These are phyloP conservation scores for Xylariales sp. DNA, from an alignment of 2,329 filamentous ascomycete species.

Conservation along the genomic window DNA sequence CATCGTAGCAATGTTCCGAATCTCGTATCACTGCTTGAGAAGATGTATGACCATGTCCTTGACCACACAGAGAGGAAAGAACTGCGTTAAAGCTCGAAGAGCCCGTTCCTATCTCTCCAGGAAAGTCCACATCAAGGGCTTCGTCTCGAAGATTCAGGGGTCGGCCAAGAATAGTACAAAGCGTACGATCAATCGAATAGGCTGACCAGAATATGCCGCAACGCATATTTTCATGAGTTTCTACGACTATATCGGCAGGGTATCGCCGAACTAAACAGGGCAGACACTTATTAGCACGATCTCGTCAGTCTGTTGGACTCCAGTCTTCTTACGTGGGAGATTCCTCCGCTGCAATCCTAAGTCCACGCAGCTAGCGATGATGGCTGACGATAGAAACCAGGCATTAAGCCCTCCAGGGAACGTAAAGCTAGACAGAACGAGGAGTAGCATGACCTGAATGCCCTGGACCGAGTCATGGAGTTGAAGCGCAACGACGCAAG, in stretches of 20 bases:
- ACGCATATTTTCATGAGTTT: constrained; percentile 11
- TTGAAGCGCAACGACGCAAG: not conserved
- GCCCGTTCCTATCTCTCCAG: constrained; percentile 4
- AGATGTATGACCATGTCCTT: not conserved
- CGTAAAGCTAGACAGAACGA: constrained; percentile 16
- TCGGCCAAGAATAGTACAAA: constrained; percentile 52
- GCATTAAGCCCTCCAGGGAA: constrained; percentile 16
- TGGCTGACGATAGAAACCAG: constrained; percentile 21
- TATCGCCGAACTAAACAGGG: not conserved
- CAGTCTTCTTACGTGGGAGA: not conserved
- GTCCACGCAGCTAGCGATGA: constrained; percentile 21
- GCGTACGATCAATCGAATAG: constrained; percentile 44
- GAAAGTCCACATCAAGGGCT: constrained; percentile 46
- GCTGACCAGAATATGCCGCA: constrained; percentile 47
- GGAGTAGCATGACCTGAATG: constrained; percentile 17
- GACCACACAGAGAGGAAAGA: not conserved
- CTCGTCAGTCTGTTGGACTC: not conserved
- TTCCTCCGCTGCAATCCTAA: constrained; percentile 18
- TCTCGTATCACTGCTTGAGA: not conserved
- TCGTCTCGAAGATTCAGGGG: constrained; percentile 52
- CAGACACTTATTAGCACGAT: not conserved
- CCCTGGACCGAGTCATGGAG: constrained; percentile 19
- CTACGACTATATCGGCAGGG: not conserved
- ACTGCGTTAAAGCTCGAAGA: not conserved
- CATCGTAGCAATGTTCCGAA: no score